Evolutionary conservation across 1,139 yeast species (phyloP), one percentile per base, ranked within the genome.

Genomic region (Suhomyces yuchorum): DNA sequence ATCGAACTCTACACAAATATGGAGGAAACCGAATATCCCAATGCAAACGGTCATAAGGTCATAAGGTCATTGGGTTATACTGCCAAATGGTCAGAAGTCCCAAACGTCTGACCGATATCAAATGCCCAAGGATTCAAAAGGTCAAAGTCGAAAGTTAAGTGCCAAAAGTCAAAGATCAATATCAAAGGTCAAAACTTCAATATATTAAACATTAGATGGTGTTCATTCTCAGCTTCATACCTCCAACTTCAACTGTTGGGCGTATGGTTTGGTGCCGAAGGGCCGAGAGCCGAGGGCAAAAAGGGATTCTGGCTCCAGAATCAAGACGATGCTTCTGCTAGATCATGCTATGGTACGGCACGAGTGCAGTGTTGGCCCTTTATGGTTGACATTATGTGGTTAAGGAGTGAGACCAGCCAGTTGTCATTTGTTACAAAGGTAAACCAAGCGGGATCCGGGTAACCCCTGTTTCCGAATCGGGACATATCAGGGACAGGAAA

Each of bases 401-500:
- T 12, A 37, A 15, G 19, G 26, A 24, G 39, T 20, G 39, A 23
- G 14, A 8, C 39, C 22, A 17, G 23, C 37, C 22, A 34, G 37
- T 34, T 37, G 39, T 23, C 39, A 37, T 15, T 23, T 37, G 30
- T 5, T 22, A n/a, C 14, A 19, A 8, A 14, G 18, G 14, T 7
- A 23, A 12, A 8, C 30, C n/a, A 17, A n/a, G 19, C 12, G 39
- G 20, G 20, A 28, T 28, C 37, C 43, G 43, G 43, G 43, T 40
- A 40, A 40, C 37, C 37, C 36, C 30, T 11, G 18, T 28, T 28
- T 30, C 43, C 43, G 14, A 22, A 40, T 40, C 37, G 43, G 43
- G 43, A 22, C 33, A 17, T 4, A 33, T 22, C 37, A 40, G 34
- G 41, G 34, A 38, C 41, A 12, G 22, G 22, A 26, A 15, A 37